phyloP scores from a whole-genome alignment of 2,329 filamentous ascomycete species.

The Thielaviopsis musarum region DNA sequence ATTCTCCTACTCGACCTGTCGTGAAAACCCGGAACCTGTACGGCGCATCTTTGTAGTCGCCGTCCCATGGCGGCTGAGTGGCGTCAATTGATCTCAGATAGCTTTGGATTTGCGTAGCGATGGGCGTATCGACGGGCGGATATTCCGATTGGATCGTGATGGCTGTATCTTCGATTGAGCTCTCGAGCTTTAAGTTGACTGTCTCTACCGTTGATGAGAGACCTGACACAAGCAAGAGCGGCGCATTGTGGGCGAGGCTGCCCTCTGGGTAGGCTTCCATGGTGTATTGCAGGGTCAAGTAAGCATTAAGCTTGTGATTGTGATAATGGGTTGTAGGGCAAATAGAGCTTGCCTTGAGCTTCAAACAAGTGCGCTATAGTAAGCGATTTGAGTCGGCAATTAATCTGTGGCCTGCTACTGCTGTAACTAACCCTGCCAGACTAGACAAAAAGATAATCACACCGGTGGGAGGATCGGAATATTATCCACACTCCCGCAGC shows the following conservation, averaged over 20 bases:
- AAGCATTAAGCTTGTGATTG: neutral
- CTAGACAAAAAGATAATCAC: neutral
- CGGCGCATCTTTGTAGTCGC: slow-evolving; percentile 32
- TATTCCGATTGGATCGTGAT: slow-evolving; percentile 46
- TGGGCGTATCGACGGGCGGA: slow-evolving; percentile 45
- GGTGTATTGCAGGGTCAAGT: slow-evolving; percentile 9
- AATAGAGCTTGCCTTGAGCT: neutral
- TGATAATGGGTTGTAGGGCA: neutral
- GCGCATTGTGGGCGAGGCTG: slow-evolving; percentile 76
- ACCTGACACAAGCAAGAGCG: slow-evolving; percentile 68
- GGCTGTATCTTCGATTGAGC: slow-evolving; percentile 1
- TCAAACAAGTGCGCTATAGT: neutral
- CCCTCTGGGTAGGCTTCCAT: slow-evolving; percentile 70
- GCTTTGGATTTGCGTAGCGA: slow-evolving; percentile 46
- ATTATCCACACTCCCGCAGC: neutral
- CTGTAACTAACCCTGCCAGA: neutral
- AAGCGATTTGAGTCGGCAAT: neutral
- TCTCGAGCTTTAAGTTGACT: neutral
- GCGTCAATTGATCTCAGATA: slow-evolving; percentile 52
- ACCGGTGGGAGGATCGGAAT: neutral
- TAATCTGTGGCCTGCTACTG: neutral
- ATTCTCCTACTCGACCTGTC: slow-evolving; percentile 57
- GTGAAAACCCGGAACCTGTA: slow-evolving; percentile 53
- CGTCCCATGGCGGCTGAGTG: slow-evolving; percentile 49
- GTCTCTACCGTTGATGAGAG: slow-evolving; percentile 24